These are phyloP conservation scores for Cornus florida DNA, from an alignment of 148 eudicot genomes.

Conservation along the genomic window DNA sequence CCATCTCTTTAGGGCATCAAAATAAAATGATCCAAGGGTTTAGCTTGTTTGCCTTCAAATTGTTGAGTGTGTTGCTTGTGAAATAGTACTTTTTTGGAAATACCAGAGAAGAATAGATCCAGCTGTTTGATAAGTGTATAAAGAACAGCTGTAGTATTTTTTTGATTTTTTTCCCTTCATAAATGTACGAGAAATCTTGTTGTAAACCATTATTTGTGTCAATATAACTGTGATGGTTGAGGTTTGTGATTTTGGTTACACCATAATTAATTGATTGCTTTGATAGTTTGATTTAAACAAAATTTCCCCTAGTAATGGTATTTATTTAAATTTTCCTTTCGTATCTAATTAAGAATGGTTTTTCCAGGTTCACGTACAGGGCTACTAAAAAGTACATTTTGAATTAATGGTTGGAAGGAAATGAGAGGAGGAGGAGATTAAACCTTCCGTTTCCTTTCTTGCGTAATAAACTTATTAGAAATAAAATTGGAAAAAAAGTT, in stretches of 20 bases:
- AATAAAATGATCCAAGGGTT: constrained; percentile 25
- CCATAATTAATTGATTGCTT: neutral
- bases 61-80: constrained; percentile 38
- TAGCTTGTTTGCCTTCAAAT: constrained; percentile 7
- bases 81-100: constrained; percentile 20
- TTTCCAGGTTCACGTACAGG: too few species aligned
- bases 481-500: too few species aligned
- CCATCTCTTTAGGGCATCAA: constrained; percentile 85
- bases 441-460: too few species aligned
- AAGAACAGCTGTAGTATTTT: constrained; percentile 62
- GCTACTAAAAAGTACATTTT: too few species aligned
- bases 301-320: too few species aligned
- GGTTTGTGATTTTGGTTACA: constrained; percentile 12
- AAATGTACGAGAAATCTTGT: constrained; percentile 19
- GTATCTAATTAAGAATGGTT: too few species aligned
- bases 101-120: constrained; percentile 25
- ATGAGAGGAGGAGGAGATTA: too few species aligned
- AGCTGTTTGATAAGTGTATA: constrained; percentile 91
- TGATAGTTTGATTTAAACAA: neutral
- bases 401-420: too few species aligned
- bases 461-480: too few species aligned
- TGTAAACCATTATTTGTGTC: constrained; percentile 39
- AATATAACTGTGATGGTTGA: constrained; percentile 24
- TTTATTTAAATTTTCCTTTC: too few species aligned
- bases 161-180: constrained; percentile 30